phyloP scores from a whole-genome alignment of 1,139 yeast species.

The Candida freyschussii region DNA sequence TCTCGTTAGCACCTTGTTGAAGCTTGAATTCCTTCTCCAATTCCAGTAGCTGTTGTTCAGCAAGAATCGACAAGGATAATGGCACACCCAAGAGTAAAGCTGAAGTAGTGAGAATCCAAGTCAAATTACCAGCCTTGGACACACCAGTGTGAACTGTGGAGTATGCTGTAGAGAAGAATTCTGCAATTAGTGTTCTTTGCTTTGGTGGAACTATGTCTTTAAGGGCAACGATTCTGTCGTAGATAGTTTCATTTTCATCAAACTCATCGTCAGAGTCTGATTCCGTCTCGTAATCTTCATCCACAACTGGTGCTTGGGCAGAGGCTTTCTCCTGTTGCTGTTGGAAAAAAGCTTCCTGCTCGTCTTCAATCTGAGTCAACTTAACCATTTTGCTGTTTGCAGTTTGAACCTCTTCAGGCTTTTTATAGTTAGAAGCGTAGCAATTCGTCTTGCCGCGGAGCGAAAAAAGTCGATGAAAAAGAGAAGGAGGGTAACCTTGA shows the following conservation, averaged over 20 bases:
- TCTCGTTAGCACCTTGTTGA: conserved; percentile 80
- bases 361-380: conserved; percentile 67
- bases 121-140: conserved; percentile 61
- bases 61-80: conserved; percentile 77
- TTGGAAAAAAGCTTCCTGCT: conserved; percentile 37
- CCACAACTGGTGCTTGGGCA: conserved; percentile 24
- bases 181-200: conserved; percentile 50
- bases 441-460: no score
- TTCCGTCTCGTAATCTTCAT: conserved; percentile 47
- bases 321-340: conserved; percentile 25
- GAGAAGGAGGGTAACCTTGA: no score
- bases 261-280: conserved; percentile 73
- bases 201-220: conserved; percentile 89
- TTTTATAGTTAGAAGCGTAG: no score
- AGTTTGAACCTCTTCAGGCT: neutral
- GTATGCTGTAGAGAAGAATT: conserved; percentile 34
- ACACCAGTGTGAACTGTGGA: conserved; percentile 42
- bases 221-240: conserved; percentile 85
- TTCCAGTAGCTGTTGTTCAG: conserved; percentile 91
- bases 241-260: conserved; percentile 73
- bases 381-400: conserved; percentile 49
- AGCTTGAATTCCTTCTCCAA: conserved; percentile 89
- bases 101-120: conserved; percentile 85
- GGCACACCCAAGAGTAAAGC: conserved; percentile 90
- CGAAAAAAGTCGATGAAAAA: conserved; percentile 1